Percentiles rank a stretch among this genome's conserved stretches.
Conservation (phyloP, 164 flowering plant genomes). For the Stephania japonica region DNA sequence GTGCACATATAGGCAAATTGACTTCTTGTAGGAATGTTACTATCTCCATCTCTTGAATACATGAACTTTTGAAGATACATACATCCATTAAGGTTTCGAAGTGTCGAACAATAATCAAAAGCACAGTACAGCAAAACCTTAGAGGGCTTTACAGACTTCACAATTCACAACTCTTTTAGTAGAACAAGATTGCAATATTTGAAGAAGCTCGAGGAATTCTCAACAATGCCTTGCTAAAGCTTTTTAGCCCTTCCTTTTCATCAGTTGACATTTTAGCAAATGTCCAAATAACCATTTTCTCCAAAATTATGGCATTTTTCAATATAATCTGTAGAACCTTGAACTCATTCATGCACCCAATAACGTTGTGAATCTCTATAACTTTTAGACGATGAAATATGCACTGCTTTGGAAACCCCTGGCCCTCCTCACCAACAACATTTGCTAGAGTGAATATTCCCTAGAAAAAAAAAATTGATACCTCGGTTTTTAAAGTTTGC, state of each 20-base stretch:
- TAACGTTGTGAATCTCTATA: constrained; percentile 1
- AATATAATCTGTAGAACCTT: constrained; percentile 5
- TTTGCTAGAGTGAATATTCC: not conserved
- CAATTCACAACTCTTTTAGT: too few species aligned
- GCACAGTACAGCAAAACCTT: too few species aligned
- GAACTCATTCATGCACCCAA: not conserved
- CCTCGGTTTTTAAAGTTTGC: not conserved
- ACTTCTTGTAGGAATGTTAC: too few species aligned
- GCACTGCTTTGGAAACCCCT: not conserved
- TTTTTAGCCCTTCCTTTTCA: not conserved
- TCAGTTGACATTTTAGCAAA: not conserved
- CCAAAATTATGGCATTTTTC: constrained; percentile 11
- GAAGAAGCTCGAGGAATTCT: not conserved
- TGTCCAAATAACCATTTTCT: constrained; percentile 4
- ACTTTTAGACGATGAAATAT: constrained; percentile 9
- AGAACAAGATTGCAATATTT: not conserved
- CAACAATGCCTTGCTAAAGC: not conserved
- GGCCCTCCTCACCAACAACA: not conserved
- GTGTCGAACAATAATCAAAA: too few species aligned
- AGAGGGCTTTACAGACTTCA: too few species aligned
- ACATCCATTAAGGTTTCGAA: too few species aligned
- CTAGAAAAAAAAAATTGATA: not conserved
- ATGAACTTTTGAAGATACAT: too few species aligned
- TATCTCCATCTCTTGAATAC: too few species aligned
- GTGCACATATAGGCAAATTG: too few species aligned